Evolutionary conservation across 805 yeast genomes (phyloP), one percentile per base, ranked within the genome.

Genomic region (Myxozyma vanderwaltii): DNA sequence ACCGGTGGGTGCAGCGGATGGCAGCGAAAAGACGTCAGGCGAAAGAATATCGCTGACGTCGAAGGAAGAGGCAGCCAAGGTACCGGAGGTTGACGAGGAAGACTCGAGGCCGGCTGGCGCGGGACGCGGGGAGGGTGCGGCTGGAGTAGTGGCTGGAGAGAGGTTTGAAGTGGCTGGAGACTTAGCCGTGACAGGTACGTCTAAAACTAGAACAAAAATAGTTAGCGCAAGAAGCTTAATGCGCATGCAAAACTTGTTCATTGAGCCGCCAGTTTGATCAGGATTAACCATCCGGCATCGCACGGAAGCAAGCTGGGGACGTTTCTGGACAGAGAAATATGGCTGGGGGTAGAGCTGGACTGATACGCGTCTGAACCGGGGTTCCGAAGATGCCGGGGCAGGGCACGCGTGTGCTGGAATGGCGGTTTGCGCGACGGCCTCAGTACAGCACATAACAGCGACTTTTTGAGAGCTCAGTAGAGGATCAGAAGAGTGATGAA

Each of bases 11-110:
- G 51, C n/a, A 23, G 59, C 19, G 13, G 55, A 35, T 3, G 55
- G 33, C 27, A 46, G 51, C 26, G 55, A 29, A 51, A 56, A 59
- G 4, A 60, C 56, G n/a, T 59, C 63, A 4, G 63, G 63, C 39
- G 63, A 50, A 38, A 59, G 56, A 10, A 46, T 39, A 43, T 55
- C 45, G 51, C 49, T 40, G 27, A 48, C 49, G 35, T 41, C 36
- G 58, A 41, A 48, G 36, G 29, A 44, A 39, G 36, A 13, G 23
- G 48, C 21, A 7, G 33, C 10, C 33, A 29, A 29, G n/a, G 48
- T 44, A 19, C 48, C 27, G n/a, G 35, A 19, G 19, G 44, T 31
- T 27, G 56, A 41, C n/a, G 56, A 1, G 26, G 51, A 3, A 3
- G 12, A n/a, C 26, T 46, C 51, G 45, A 38, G 47, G 17, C 46